These are phyloP conservation scores for Phellinidium pouzarii DNA, from an alignment of 1,284 basidiomycete genomes.

Conservation along the genomic window DNA sequence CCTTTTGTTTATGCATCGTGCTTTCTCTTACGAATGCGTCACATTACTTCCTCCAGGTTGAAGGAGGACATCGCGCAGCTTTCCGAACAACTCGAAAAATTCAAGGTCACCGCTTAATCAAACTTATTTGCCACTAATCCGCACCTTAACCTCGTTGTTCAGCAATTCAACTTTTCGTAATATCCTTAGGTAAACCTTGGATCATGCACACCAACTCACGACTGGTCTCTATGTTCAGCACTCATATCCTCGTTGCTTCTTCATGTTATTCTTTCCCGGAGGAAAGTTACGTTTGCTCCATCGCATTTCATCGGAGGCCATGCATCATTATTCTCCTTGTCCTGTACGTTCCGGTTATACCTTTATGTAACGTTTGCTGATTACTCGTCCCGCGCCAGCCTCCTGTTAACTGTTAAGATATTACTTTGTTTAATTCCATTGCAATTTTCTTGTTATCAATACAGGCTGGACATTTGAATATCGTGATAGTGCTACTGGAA, in stretches of 20 bases:
- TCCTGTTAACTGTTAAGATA: constrained; percentile 2
- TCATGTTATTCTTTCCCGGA: constrained; percentile 9
- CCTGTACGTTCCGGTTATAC: constrained; percentile 14
- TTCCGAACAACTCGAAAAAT: constrained; percentile 33
- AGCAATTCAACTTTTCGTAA: not conserved
- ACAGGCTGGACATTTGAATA: not conserved
- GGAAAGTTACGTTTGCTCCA: not conserved
- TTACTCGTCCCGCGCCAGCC: not conserved
- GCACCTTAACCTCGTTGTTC: constrained; percentile 21
- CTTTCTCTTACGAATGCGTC: constrained; percentile 10
- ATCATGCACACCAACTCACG: constrained; percentile 5
- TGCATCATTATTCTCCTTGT: not conserved
- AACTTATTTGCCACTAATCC: not conserved
- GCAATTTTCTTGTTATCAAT: not conserved
- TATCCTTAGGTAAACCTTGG: not conserved
- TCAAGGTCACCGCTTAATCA: constrained; percentile 16
- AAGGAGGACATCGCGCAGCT: constrained; percentile 55
- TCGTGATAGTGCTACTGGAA: too few species aligned
- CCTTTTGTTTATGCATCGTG: constrained; percentile 17
- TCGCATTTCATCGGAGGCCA: not conserved
- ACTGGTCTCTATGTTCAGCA: not conserved
- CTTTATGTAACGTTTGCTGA: constrained; percentile 13
- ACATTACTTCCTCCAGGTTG: constrained; percentile 39
- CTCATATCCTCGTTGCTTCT: constrained; percentile 10
- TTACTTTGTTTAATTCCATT: constrained; percentile 13